phyloP scores from a whole-genome alignment of 2,329 filamentous ascomycete genomes.

The Helminthosporium solani region DNA sequence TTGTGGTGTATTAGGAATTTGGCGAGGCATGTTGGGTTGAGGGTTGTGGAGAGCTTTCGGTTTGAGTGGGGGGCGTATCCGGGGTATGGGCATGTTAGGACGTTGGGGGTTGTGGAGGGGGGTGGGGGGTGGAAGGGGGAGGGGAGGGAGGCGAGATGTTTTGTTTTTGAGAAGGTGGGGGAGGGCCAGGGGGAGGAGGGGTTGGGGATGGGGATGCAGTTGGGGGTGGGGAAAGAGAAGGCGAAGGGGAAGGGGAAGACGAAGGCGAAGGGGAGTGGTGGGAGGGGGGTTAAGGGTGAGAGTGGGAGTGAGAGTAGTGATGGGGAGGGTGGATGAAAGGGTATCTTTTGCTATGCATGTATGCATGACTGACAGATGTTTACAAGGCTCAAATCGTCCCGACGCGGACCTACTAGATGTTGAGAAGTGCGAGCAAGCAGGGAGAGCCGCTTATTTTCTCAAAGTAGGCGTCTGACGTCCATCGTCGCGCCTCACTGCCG shows the following conservation, averaged over 20 bases:
- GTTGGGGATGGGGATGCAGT: slow-evolving; percentile 16
- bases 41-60: slow-evolving; percentile 67
- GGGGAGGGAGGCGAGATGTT: slow-evolving; percentile 49
- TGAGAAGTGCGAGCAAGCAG: too few relatives aligned
- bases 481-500: too few relatives aligned
- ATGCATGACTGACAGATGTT: neutral
- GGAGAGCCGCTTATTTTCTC: too few relatives aligned
- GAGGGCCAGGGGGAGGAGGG: slow-evolving; percentile 28
- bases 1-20: slow-evolving; percentile 93
- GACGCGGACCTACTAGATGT: too few relatives aligned
- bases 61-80: slow-evolving; percentile 70
- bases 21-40: slow-evolving; percentile 72
- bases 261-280: too few relatives aligned
- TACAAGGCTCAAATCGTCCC: too few relatives aligned
- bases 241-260: slow-evolving; percentile 15
- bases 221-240: slow-evolving; percentile 10
- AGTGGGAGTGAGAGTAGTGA: slow-evolving; percentile 11
- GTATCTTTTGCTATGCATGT: neutral
- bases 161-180: slow-evolving; percentile 46
- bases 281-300: slow-evolving; percentile 18
- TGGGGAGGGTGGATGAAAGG: neutral
- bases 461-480: too few relatives aligned
- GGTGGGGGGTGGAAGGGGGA: slow-evolving; percentile 53
- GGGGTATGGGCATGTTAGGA: slow-evolving; percentile 72
- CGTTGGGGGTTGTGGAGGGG: slow-evolving; percentile 59